Evolutionary conservation across 78 protist genomes (phyloP), one percentile per base, ranked within the genome.

Genomic region (Bigelowiella natans): DNA sequence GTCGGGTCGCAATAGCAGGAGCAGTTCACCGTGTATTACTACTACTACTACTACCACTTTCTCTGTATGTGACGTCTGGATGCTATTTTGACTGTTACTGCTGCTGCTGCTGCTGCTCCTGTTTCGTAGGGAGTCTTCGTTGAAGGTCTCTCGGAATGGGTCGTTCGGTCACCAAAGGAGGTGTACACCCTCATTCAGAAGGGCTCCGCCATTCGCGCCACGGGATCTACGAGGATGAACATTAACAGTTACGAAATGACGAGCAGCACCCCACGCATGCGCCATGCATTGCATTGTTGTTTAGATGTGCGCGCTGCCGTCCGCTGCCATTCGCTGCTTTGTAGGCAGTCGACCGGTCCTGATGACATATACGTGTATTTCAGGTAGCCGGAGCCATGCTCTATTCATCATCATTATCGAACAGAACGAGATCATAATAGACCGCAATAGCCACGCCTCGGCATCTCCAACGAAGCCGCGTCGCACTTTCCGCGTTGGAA

Each of bases 131-230:
- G 73, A 26, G 73, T 96, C 31, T 94, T 31, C 28, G 97, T 94
- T 18, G 93, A 93, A 39, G 93, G 92, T 7, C 89, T 96, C 36
- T 92, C 95, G 1, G 96, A 94, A 83, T 94, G 95, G 95, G 93
- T 92, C 2, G 97, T 96, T 31, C 89, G 93, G 34, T 83, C 93
- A 26, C 94, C 95, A 2, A 83, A 64, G 88, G 94, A 93, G 31
- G 90, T 94, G 88, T 88, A 37, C 88, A 88, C 86, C 31, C 93
- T 95, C 31, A 91, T 95, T 83, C 86, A 90, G 38, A 37, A 86
- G 11, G 97, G 97, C 1, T 38, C 88, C 73, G 26, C 0, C 37
- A 28, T 0, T 40, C 92, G 97, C 11, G 93, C 95, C 36, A 94
- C 95, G 0, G 95, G 93, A 85, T 2, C 40, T 31, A 96, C 96